These are phyloP conservation scores for Bryoerythrophyllum caledonicum DNA, from an alignment of 225 moss, liverwort and hornwort genomes.

Conservation along the genomic window DNA sequence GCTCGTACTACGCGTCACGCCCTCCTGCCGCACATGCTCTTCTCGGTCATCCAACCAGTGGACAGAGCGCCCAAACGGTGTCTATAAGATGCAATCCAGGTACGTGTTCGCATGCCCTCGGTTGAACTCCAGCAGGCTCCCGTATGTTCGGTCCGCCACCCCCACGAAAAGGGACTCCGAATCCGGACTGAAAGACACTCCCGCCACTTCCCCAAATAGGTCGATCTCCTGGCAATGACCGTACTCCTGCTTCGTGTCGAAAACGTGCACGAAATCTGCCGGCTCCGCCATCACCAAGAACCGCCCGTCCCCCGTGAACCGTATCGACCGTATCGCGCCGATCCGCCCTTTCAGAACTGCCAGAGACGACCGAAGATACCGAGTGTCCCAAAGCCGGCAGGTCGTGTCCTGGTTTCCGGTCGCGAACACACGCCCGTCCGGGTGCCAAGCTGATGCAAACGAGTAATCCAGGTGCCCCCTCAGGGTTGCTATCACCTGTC, in stretches of 20 bases:
- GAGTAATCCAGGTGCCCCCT: constrained; percentile 89
- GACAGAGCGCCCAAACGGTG: background rate
- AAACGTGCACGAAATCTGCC: constrained; percentile 94
- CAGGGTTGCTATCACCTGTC: constrained; percentile 76
- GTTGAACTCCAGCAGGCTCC: constrained; percentile 92
- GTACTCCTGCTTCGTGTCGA: constrained; percentile 79
- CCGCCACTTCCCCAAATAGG: constrained; percentile 92
- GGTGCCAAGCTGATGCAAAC: constrained; percentile 98
- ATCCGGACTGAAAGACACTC: constrained; percentile 93
- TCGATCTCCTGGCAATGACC: constrained; percentile 89
- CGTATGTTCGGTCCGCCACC: constrained; percentile 93
- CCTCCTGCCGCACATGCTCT: constrained; percentile 23
- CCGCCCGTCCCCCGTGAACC: constrained; percentile 84
- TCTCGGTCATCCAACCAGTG: constrained; percentile 21
- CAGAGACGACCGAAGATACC: constrained; percentile 65
- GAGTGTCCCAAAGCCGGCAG: constrained; percentile 88
- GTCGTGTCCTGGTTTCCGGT: constrained; percentile 97
- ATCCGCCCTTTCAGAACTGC: constrained; percentile 91
- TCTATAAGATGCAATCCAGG: constrained; percentile 52
- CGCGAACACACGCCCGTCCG: constrained; percentile 81
- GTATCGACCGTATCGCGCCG: constrained; percentile 91
- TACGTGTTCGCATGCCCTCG: constrained; percentile 60
- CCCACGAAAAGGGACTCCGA: constrained; percentile 86
- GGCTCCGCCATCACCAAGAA: constrained; percentile 99
- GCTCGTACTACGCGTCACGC: constrained; percentile 20